phyloP scores from a whole-genome alignment of 352 stramenopile species.

The Phytopythium delawarense region DNA sequence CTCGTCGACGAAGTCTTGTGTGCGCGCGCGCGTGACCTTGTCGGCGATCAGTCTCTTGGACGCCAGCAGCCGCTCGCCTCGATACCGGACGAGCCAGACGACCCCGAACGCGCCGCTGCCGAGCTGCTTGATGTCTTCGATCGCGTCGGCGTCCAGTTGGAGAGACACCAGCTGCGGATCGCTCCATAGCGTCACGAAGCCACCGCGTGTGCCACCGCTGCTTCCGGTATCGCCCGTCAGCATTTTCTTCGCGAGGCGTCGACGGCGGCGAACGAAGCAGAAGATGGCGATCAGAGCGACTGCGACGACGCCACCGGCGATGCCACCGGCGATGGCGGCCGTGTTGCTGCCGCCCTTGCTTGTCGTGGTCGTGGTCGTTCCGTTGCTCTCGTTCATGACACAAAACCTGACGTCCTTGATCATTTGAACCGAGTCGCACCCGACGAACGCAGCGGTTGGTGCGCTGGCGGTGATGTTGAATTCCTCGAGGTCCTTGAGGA shows the following conservation, averaged over 20 bases:
- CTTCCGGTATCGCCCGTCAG: slow-evolving; percentile 9
- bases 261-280: slow-evolving; percentile 11
- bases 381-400: background rate
- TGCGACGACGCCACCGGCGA: slow-evolving; percentile 13
- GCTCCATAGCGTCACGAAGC: slow-evolving; percentile 19
- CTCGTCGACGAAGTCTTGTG: slow-evolving; percentile 35
- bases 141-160: slow-evolving; percentile 15
- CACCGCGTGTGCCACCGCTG: slow-evolving; percentile 11
- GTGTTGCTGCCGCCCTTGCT: slow-evolving; percentile 11
- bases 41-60: slow-evolving; percentile 22
- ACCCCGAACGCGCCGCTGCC: slow-evolving; percentile 24
- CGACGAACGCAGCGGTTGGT: slow-evolving; percentile 8
- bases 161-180: slow-evolving; percentile 15
- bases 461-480: slow-evolving; percentile 16
- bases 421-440: background rate
- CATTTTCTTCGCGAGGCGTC: slow-evolving; percentile 4
- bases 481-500: slow-evolving; percentile 12
- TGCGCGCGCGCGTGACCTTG: slow-evolving; percentile 16
- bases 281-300: slow-evolving; percentile 11
- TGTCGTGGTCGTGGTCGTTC: background rate
- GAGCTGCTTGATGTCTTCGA: slow-evolving; percentile 21
- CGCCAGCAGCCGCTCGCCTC: slow-evolving; percentile 13
- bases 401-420: background rate
- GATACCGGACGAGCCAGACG: slow-evolving; percentile 25
- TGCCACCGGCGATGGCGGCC: slow-evolving; percentile 10